Percentiles rank a stretch among this genome's conserved stretches.
Evolutionary conservation across 2,329 filamentous ascomycete species (phyloP).

Genomic region (Cryoendolithus antarcticus): DNA sequence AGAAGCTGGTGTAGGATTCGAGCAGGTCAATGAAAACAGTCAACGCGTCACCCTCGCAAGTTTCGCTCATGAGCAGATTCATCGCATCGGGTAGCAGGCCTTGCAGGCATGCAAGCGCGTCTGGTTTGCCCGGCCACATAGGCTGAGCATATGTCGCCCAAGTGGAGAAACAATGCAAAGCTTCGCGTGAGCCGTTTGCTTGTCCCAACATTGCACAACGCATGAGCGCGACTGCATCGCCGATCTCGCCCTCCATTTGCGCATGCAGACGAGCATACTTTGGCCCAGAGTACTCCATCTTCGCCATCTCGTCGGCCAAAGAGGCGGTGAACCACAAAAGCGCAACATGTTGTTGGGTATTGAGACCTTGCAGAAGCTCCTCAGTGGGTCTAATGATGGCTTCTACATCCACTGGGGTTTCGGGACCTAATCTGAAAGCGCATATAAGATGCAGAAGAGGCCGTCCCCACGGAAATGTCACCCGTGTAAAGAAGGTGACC

Average conservation of each 20-base stretch:
- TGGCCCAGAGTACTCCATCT: slow-evolving; percentile 46
- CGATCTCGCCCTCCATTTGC: slow-evolving; percentile 5
- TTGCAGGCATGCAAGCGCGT: slow-evolving; percentile 47
- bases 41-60: slow-evolving; percentile 47
- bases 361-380: slow-evolving; percentile 21
- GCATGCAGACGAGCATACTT: slow-evolving; percentile 31
- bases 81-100: slow-evolving; percentile 49
- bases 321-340: slow-evolving; percentile 53
- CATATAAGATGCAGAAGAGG: slow-evolving; percentile 36
- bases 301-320: slow-evolving; percentile 55
- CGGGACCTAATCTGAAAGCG: slow-evolving; percentile 16
- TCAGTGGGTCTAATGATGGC: slow-evolving; percentile 7
- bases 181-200: slow-evolving; percentile 10
- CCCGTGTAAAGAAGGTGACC: slow-evolving; percentile 62
- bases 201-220: slow-evolving; percentile 1
- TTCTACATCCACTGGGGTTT: slow-evolving; percentile 1
- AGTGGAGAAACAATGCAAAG: slow-evolving; percentile 30
- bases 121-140: slow-evolving; percentile 44
- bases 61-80: slow-evolving; percentile 46
- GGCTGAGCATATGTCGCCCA: slow-evolving; percentile 66
- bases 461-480: slow-evolving; percentile 52
- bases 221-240: slow-evolving; percentile 2
- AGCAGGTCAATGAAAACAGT: slow-evolving; percentile 55
- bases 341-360: slow-evolving; percentile 30
- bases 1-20: slow-evolving; percentile 51